A percentile compares a stretch with the other conserved stretches of the same genome.
These are phyloP conservation scores for Arachis stenosperma DNA, from an alignment of 306 rosid genomes.

Conservation along the genomic window DNA sequence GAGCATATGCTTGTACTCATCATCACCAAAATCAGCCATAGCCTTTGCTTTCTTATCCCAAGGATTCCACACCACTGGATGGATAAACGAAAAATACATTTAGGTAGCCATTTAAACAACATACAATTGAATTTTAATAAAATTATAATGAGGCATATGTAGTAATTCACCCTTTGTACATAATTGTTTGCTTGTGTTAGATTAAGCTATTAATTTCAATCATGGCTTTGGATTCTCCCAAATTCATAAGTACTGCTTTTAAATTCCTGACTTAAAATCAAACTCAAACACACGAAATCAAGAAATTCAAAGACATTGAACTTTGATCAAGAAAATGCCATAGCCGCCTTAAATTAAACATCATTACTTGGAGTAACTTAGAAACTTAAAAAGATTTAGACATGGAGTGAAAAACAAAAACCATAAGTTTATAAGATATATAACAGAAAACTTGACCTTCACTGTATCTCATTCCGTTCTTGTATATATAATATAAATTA, in stretches of 20 bases:
- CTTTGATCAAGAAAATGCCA: conserved; percentile 20
- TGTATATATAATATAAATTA: neutral
- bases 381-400: conserved; percentile 11
- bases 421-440: neutral
- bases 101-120: conserved; percentile 12
- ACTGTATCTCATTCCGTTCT: neutral
- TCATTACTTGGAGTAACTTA: conserved; percentile 18
- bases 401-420: conserved; percentile 8
- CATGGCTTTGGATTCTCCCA: conserved; percentile 29
- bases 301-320: conserved; percentile 22
- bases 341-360: conserved; percentile 22
- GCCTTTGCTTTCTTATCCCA: conserved; percentile 99
- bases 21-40: conserved; percentile 95
- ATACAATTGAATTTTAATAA: conserved; percentile 25
- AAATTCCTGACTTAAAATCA: conserved; percentile 13
- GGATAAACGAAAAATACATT: conserved; percentile 21
- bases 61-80: conserved; percentile 97
- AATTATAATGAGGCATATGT: neutral
- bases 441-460: neutral
- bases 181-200: neutral
- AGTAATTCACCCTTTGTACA: conserved; percentile 9
- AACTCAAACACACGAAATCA: conserved; percentile 13
- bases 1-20: conserved; percentile 92
- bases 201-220: conserved; percentile 36
- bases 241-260: conserved; percentile 2